Percentiles rank a stretch among this genome's conserved stretches.
These are phyloP conservation scores for Yamadazyma spencermartinsiae DNA, from an alignment of 1,139 yeast genomes.

Conservation along the genomic window DNA sequence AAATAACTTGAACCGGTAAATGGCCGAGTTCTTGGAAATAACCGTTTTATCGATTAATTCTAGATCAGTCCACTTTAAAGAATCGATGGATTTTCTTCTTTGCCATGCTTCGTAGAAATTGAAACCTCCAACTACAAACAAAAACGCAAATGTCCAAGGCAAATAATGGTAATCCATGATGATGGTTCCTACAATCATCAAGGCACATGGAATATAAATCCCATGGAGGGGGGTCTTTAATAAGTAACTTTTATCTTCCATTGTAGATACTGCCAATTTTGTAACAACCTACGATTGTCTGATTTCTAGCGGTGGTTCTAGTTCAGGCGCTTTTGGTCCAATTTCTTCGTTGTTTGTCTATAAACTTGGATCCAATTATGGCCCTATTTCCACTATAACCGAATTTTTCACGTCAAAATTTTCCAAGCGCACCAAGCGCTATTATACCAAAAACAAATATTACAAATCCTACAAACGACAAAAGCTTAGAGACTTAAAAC, in stretches of 20 bases:
- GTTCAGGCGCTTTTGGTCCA: neutral
- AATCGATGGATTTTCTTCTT: slow-evolving; percentile 47
- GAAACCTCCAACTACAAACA: slow-evolving; percentile 44
- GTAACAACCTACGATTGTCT: no score
- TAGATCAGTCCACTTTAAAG: slow-evolving; percentile 59
- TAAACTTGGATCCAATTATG: no score
- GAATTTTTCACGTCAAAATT: slow-evolving; percentile 1
- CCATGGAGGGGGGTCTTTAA: slow-evolving; percentile 71
- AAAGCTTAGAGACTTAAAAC: no score
- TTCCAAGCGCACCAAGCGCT: neutral
- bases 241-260: slow-evolving; percentile 50
- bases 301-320: neutral
- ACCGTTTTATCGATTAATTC: slow-evolving; percentile 73
- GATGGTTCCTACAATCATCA: slow-evolving; percentile 61
- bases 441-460: neutral
- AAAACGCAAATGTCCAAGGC: slow-evolving; percentile 50
- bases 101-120: slow-evolving; percentile 52
- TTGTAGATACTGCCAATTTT: no score
- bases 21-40: slow-evolving; percentile 66
- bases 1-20: slow-evolving; percentile 66
- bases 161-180: slow-evolving; percentile 53
- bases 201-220: slow-evolving; percentile 63
- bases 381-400: neutral
- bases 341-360: neutral
- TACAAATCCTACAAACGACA: neutral